These are phyloP conservation scores for Curvularia verruculosa DNA, from an alignment of 2,329 filamentous ascomycete genomes.

Conservation along the genomic window DNA sequence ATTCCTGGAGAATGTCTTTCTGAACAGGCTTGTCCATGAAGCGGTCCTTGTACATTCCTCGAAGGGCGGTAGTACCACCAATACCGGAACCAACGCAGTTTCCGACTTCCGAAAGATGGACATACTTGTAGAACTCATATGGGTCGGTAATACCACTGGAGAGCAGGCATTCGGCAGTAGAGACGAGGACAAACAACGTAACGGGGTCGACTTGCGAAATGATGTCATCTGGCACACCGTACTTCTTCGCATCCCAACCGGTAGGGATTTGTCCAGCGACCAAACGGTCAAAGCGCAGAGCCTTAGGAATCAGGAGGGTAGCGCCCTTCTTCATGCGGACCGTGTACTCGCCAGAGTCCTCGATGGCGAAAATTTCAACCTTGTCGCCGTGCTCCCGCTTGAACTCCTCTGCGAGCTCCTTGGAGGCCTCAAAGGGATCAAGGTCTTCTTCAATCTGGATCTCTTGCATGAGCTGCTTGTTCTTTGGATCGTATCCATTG, in stretches of 20 bases:
- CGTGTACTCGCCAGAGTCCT: conserved; percentile 90
- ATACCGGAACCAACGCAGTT: conserved; percentile 99
- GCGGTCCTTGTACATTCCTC: conserved; percentile 98
- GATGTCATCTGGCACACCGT: conserved; percentile 96
- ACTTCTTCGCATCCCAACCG: conserved; percentile 95
- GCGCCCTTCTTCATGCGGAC: conserved; percentile 96
- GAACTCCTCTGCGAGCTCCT: conserved; percentile 97
- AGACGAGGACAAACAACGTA: conserved; percentile 92
- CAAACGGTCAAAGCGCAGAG: conserved; percentile 93
- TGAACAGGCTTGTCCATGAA: conserved; percentile 97
- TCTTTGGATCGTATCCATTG: conserved; percentile 94
- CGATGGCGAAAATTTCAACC: conserved; percentile 95
- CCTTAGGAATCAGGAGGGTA: conserved; percentile 93
- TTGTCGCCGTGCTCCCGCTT: conserved; percentile 96
- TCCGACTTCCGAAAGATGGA: conserved; percentile 95
- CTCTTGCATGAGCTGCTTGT: conserved; percentile 98
- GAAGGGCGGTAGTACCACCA: conserved; percentile 88
- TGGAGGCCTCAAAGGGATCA: conserved; percentile 94
- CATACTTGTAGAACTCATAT: conserved; percentile 99
- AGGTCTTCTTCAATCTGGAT: conserved; percentile 97
- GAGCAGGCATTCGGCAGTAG: conserved; percentile 87
- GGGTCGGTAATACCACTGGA: conserved; percentile 96
- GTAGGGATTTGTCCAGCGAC: conserved; percentile 97
- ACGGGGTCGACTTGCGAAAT: conserved; percentile 97
- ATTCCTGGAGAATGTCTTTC: conserved; percentile 98